Evolutionary conservation across 202 grass and related monocot species (phyloP), one percentile per base, ranked within the genome.

Genomic region (Panicum hallii): DNA sequence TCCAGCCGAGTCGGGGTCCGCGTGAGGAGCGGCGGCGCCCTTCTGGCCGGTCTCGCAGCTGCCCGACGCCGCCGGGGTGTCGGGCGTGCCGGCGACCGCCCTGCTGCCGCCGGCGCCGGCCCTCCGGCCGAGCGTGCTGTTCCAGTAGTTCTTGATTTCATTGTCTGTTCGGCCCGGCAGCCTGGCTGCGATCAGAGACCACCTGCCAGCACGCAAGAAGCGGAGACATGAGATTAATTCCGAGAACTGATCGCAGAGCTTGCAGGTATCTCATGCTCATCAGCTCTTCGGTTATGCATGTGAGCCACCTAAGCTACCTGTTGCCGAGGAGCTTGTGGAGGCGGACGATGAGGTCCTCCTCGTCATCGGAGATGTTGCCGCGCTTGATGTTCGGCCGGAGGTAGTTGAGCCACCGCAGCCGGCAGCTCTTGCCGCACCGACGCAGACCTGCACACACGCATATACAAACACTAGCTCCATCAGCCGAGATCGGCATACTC

Each of bases 121-220:
- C 78, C 87, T 97, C 79, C 91, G 86, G 28, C 92, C 70, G n/a
- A 97, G 91, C 43, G 90, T 94, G 84, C 92, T 94, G 87, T 97
- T 97, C 92, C 95, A 97, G 75, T 97, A 97, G 92, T 97, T 97
- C 80, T 97, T 94, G 85, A 97, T 97, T 93, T 97, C 95, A 91
- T 97, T 97, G 84, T 97, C 95, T 91, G 95, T 97, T 93, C 95
- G 95, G 79, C 95, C 95, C 13, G 95, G 95, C 53, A 97, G 72
- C 88, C 95, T 89, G 53, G 87, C 92, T 6, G 95, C 90, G 20
- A 97, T 97, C 42, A 97, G 87, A 1, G 95, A 94, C 95, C 93
- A 95, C 83, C 36, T 38, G 36, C 36, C 36, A 38, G 4, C 3
- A 38, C 36, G 36, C 4, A 38, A 38, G 36, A 38, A 38, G 3